A percentile compares a stretch with the other conserved stretches of the same genome.
Evolutionary conservation across 2,329 filamentous ascomycete genomes (phyloP).

Genomic region (Cladophialophora exuberans): DNA sequence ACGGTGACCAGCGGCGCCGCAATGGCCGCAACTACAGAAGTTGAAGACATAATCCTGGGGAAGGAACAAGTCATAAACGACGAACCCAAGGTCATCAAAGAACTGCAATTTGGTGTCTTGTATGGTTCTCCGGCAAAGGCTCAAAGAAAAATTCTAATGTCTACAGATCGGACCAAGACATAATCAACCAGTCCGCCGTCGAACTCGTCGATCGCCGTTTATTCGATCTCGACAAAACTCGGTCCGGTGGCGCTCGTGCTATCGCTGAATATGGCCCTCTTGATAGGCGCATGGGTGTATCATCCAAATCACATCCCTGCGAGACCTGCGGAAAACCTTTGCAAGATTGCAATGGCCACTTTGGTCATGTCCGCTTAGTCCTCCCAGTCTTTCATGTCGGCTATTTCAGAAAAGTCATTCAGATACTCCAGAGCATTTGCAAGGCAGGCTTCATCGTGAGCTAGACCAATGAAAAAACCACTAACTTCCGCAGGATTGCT

Average conservation of each 20-base stretch:
- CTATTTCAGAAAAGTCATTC: slow-evolving; percentile 90
- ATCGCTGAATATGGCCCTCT: slow-evolving; percentile 83
- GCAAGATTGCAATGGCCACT: slow-evolving; percentile 89
- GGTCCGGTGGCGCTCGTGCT: slow-evolving; percentile 47
- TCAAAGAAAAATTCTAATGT: slow-evolving; percentile 10
- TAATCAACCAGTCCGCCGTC: slow-evolving; percentile 91
- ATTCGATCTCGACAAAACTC: slow-evolving; percentile 83
- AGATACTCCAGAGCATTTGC: slow-evolving; percentile 92
- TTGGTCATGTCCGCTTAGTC: slow-evolving; percentile 88
- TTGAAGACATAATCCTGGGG: slow-evolving; percentile 13
- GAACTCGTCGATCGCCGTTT: slow-evolving; percentile 93
- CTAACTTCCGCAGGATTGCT: slow-evolving; percentile 65
- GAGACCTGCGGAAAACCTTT: slow-evolving; percentile 81
- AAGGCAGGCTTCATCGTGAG: slow-evolving; percentile 54
- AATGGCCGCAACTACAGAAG: slow-evolving; percentile 24
- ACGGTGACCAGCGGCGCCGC: slow-evolving; percentile 17
- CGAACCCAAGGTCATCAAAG: slow-evolving; percentile 87
- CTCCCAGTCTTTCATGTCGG: slow-evolving; percentile 95
- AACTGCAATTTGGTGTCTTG: slow-evolving; percentile 93
- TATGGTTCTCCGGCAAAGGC: slow-evolving; percentile 46
- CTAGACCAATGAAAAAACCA: slow-evolving; percentile 4
- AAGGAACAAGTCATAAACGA: slow-evolving; percentile 92
- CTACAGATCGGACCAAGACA: slow-evolving; percentile 81
- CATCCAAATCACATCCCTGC: slow-evolving; percentile 78
- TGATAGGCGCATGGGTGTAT: slow-evolving; percentile 85